phyloP scores from a whole-genome alignment of 2,329 filamentous ascomycete species.

The Penicillium sp. region DNA sequence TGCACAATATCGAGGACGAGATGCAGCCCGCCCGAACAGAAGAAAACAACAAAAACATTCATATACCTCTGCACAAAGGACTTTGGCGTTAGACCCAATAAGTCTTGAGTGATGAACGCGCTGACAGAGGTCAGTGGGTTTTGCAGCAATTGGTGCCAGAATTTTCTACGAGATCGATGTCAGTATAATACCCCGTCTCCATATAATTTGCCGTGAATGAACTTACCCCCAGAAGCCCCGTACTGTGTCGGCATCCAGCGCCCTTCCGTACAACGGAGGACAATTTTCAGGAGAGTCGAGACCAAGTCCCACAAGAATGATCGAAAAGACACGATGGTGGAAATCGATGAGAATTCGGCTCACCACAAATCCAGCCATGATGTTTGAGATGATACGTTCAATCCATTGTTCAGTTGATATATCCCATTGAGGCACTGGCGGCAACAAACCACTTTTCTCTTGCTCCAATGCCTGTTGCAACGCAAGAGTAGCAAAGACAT shows the following conservation, averaged over 20 bases:
- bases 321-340: constrained; percentile 15
- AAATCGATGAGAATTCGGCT: constrained; percentile 18
- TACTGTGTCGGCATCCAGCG: constrained; percentile 22
- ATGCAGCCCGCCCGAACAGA: constrained; percentile 28
- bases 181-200: background rate
- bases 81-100: constrained; percentile 17
- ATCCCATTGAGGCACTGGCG: constrained; percentile 7
- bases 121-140: constrained; percentile 23
- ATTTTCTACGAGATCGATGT: constrained; percentile 15
- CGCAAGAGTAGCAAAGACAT: constrained; percentile 3
- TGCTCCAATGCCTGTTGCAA: constrained; percentile 1
- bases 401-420: constrained; percentile 16
- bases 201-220: background rate
- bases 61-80: constrained; percentile 26
- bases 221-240: constrained; percentile 27
- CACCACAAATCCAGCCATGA: constrained; percentile 14
- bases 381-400: constrained; percentile 9
- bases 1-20: constrained; percentile 13
- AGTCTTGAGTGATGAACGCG: constrained; percentile 13
- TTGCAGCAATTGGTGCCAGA: constrained; percentile 30
- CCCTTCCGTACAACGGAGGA: constrained; percentile 24
- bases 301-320: constrained; percentile 16
- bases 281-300: constrained; percentile 14
- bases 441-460: background rate
- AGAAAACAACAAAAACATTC: constrained; percentile 30